Conservation (phyloP, 164 flowering plant species). For the Pachysandra terminalis region DNA sequence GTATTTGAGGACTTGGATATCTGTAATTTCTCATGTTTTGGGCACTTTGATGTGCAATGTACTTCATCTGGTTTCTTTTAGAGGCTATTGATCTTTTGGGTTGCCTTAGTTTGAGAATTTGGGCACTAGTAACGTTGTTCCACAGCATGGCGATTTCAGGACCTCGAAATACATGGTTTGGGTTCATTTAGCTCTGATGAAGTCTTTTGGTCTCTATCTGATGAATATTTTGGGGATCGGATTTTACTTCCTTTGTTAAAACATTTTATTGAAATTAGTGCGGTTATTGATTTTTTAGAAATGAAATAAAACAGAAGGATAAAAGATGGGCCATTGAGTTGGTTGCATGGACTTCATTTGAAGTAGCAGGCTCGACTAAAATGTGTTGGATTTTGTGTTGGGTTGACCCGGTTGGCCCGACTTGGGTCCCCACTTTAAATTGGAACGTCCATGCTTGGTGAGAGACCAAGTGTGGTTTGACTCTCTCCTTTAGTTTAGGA, state of each 20-base stretch:
- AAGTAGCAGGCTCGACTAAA: not conserved
- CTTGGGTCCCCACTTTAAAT: no score
- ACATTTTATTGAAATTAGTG: not conserved
- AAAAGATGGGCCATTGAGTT: not conserved
- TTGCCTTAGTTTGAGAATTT: not conserved
- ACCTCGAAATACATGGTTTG: not conserved
- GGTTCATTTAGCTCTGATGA: not conserved
- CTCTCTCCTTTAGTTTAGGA: no score
- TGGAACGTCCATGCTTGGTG: no score
- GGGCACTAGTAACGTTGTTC: not conserved
- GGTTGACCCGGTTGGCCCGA: no score
- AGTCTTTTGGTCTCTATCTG: not conserved
- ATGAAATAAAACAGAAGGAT: not conserved
- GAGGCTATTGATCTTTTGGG: conserved; percentile 7
- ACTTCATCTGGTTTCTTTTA: not conserved
- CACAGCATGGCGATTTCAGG: not conserved
- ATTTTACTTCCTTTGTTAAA: no score
- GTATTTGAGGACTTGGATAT: not conserved
- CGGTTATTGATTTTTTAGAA: not conserved
- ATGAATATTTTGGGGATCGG: not conserved
- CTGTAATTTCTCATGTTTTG: not conserved
- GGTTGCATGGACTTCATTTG: not conserved
- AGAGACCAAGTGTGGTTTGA: no score
- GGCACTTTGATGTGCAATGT: conserved; percentile 2
- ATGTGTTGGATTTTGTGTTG: no score